Conservation (phyloP, 2,329 filamentous ascomycete species). For the Lasiodiplodia hormozganensis region DNA sequence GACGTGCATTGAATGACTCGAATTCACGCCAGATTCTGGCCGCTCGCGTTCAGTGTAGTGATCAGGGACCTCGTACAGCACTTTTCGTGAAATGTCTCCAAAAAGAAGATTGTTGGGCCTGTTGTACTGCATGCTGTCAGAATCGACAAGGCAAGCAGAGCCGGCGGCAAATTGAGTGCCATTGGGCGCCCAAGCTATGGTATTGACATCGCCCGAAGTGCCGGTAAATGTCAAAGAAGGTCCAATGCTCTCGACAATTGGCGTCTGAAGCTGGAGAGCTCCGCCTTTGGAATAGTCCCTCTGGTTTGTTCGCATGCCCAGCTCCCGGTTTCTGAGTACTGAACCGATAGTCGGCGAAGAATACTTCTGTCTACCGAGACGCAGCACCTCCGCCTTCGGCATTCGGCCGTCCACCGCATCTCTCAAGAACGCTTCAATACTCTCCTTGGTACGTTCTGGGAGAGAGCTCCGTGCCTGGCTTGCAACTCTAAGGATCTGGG, state of each 20-base stretch:
- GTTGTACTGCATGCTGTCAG: conserved; percentile 67
- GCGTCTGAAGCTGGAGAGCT: conserved; percentile 39
- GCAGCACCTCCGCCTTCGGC: conserved; percentile 9
- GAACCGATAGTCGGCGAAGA: background rate
- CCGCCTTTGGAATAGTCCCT: conserved; percentile 35
- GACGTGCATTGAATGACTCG: conserved; percentile 53
- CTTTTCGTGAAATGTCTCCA: conserved; percentile 53
- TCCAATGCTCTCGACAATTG: conserved; percentile 49
- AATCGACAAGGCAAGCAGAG: conserved; percentile 62
- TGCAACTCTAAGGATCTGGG: conserved; percentile 35
- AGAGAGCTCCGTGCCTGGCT: conserved; percentile 34
- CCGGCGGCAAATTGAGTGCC: conserved; percentile 63
- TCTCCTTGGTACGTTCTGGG: conserved; percentile 27
- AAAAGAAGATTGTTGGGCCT: conserved; percentile 63
- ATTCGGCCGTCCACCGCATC: conserved; percentile 39
- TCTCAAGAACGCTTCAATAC: conserved; percentile 41
- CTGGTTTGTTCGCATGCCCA: conserved; percentile 40
- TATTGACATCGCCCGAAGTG: conserved; percentile 64
- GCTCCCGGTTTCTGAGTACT: conserved; percentile 42
- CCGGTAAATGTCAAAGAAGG: conserved; percentile 60
- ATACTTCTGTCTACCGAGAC: background rate
- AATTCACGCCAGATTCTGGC: conserved; percentile 49
- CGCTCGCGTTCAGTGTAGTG: conserved; percentile 56
- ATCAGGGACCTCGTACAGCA: conserved; percentile 60
- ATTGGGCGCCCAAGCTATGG: conserved; percentile 63